Evolutionary conservation across 1,284 basidiomycete genomes (phyloP), one percentile per base, ranked within the genome.

Genomic region (Coniferiporia weirii): DNA sequence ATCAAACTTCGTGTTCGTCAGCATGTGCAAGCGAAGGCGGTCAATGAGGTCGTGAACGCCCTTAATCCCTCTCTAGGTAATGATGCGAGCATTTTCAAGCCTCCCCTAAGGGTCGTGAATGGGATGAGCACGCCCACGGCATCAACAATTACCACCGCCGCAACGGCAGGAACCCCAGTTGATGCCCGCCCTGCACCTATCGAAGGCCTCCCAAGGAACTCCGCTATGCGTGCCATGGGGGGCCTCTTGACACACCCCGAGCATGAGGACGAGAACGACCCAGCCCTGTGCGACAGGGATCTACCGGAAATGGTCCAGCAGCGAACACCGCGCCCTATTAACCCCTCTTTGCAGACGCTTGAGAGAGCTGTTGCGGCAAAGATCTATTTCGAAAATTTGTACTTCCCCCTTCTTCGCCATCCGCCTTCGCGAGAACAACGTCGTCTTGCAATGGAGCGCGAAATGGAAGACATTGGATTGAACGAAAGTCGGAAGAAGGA

Each of bases 301-400:
- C 66, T 73, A 45, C 69, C 72, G 57, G 68, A 68, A 51, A 57
- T 59, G n/a, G 47, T 62, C 38, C 68, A 66, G 57, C 73, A 75
- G n/a, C 76, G 75, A 46, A 72, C 73, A 56, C 71, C 75, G 51
- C 75, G 73, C 66, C 74, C 76, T 55, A 85, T 95, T 68, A 84
- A 80, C 12, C 93, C 94, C 22, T 94, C 93, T 52, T 79, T 98
- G 52, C 80, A 87, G 49, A 98, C 96, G 15, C 78, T 98, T 68
- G 95, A 98, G 73, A 94, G 91, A 71, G 92, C 94, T 56, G 93
- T 95, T 51, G 89, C 94, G 10, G 86, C 91, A 54, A 87, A 93
- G 69, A 93, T 98, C 72, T 97, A 87, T 79, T 97, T 98, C 73
- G 95, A 99, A 78, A 96, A 95, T 67, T 80, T 95, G 49, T 99